A percentile compares a stretch with the other conserved stretches of the same genome.
phyloP scores from a whole-genome alignment of 257 asterid genomes.

The Nicotiana otophora region DNA sequence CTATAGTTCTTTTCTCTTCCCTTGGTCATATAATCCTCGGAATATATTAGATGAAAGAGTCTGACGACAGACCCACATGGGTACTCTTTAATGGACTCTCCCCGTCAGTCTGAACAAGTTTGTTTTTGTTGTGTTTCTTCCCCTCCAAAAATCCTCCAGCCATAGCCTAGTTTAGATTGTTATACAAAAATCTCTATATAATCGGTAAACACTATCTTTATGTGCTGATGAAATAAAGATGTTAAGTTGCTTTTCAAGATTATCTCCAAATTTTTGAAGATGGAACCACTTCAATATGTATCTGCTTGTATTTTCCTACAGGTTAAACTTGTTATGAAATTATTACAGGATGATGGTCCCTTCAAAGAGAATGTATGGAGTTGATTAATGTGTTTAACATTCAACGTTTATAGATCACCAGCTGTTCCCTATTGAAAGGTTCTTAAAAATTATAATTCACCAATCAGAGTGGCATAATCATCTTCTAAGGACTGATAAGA shows the following conservation, averaged over 20 bases:
- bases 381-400: background rate
- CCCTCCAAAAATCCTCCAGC: background rate
- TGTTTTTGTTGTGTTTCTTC: background rate
- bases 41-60: conserved; percentile 1
- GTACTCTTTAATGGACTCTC: background rate
- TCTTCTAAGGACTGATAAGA: background rate
- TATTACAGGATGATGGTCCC: conserved; percentile 75
- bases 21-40: background rate
- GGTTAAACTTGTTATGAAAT: conserved; percentile 68
- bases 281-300: background rate
- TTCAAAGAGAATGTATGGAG: conserved; percentile 45
- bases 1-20: background rate
- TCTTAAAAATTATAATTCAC: background rate
- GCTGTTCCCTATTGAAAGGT: background rate
- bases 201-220: background rate
- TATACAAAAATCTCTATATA: background rate
- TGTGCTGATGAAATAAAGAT: background rate
- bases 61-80: background rate
- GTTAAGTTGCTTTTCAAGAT: background rate
- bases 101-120: background rate
- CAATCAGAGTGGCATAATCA: background rate
- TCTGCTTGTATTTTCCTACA: conserved; percentile 19
- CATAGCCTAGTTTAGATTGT: background rate
- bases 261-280: background rate
- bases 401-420: background rate